Evolutionary conservation across 441 rosid genomes (phyloP).

Genomic region (Croton laevigatus): DNA sequence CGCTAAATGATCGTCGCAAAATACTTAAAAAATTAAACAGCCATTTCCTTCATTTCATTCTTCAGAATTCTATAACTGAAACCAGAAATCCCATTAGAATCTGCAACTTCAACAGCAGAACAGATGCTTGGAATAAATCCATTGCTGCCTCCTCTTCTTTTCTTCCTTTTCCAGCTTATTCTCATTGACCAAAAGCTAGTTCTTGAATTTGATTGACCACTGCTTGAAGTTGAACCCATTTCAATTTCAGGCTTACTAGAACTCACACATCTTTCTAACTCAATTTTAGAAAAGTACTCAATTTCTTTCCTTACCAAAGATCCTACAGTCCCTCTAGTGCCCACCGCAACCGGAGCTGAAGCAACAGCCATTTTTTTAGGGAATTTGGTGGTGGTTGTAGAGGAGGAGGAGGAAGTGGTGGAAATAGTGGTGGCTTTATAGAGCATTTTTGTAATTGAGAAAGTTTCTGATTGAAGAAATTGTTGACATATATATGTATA

Average conservation of each 20-base stretch:
- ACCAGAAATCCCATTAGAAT: constrained; percentile 41
- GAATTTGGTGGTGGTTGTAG: constrained; percentile 11
- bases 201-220: constrained; percentile 37
- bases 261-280: constrained; percentile 31
- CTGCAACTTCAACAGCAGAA: constrained; percentile 52
- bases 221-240: constrained; percentile 34
- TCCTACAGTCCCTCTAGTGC: constrained; percentile 86
- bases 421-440: constrained; percentile 20
- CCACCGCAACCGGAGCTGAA: constrained; percentile 63
- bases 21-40: constrained; percentile 21
- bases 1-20: too few species aligned
- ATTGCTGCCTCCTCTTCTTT: constrained; percentile 31
- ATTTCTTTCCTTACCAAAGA: constrained; percentile 81
- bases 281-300: constrained; percentile 57
- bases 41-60: constrained; percentile 36
- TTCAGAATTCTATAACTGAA: constrained; percentile 69
- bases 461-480: constrained; percentile 41
- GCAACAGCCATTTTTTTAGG: constrained; percentile 34
- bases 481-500: constrained; percentile 12
- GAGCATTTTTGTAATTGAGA: constrained; percentile 22
- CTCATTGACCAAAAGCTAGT: constrained; percentile 51
- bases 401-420: not conserved
- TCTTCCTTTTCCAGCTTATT: constrained; percentile 58
- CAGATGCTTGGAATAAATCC: constrained; percentile 54
- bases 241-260: constrained; percentile 30